phyloP scores from a whole-genome alignment of 306 rosid species.

The Dicorynia guianensis region DNA sequence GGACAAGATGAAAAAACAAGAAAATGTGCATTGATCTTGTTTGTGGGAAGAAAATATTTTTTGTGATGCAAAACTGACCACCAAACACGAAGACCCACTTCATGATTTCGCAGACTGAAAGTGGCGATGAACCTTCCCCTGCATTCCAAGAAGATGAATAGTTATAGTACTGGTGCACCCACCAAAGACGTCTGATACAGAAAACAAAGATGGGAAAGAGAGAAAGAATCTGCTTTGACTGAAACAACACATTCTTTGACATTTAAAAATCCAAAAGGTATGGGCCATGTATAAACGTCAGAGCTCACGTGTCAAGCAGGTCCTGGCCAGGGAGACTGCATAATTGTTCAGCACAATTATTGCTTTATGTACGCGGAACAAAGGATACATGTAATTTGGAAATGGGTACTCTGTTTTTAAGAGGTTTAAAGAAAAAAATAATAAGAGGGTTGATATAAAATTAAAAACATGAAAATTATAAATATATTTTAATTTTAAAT shows the following conservation, averaged over 20 bases:
- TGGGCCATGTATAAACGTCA: slow-evolving; percentile 10
- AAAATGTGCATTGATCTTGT: no score
- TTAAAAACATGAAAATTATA: no score
- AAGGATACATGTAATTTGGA: no score
- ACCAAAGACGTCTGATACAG: slow-evolving; percentile 29
- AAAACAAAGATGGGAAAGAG: slow-evolving; percentile 26
- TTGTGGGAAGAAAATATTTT: background rate
- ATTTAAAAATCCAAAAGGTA: no score
- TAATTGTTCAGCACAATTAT: background rate
- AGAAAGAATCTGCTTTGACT: slow-evolving; percentile 30
- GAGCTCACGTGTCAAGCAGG: slow-evolving; percentile 27
- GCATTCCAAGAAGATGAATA: slow-evolving; percentile 6
- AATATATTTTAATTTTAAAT: no score
- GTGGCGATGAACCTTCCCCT: slow-evolving; percentile 9
- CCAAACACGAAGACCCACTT: slow-evolving; percentile 6
- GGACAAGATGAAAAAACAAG: no score
- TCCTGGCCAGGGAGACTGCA: background rate
- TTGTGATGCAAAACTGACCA: slow-evolving; percentile 3
- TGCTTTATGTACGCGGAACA: background rate
- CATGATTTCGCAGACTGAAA: background rate
- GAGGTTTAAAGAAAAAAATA: no score
- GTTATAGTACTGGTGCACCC: slow-evolving; percentile 18
- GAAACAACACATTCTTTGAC: background rate
- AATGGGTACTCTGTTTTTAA: no score
- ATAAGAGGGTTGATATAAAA: no score